Conservation (phyloP, 345 rosid genomes). For the Eucalyptus erythrocorys region DNA sequence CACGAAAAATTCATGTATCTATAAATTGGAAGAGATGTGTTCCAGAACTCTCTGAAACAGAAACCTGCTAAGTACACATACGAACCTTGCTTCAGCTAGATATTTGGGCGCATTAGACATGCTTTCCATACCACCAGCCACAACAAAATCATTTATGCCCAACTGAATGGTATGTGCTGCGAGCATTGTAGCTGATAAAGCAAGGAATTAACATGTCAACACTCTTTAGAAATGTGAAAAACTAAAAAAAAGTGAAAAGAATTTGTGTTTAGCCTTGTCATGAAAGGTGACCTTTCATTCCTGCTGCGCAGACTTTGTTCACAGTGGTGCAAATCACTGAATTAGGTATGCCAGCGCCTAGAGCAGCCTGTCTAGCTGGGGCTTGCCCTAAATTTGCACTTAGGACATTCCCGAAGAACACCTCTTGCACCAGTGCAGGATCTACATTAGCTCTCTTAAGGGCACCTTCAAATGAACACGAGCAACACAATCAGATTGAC, state of each 20-base stretch:
- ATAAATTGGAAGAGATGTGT: not conserved
- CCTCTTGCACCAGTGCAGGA: conserved; percentile 88
- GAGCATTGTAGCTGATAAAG: conserved; percentile 62
- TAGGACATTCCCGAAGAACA: conserved; percentile 88
- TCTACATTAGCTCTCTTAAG: conserved; percentile 75
- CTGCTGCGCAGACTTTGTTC: conserved; percentile 92
- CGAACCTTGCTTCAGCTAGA: conserved; percentile 73
- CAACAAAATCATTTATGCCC: conserved; percentile 76
- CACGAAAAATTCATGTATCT: not conserved
- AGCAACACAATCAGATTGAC: not conserved
- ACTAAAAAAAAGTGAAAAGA: not conserved
- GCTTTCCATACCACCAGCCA: conserved; percentile 98
- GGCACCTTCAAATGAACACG: conserved; percentile 32
- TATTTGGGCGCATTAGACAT: conserved; percentile 97
- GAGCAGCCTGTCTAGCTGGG: conserved; percentile 96
- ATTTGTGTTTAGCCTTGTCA: not conserved
- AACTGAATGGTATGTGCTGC: conserved; percentile 79
- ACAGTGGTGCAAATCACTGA: conserved; percentile 85
- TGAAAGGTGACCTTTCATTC: conserved; percentile 65
- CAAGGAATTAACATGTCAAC: not conserved
- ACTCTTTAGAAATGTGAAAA: not conserved
- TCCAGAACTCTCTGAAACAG: not conserved
- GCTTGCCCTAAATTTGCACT: conserved; percentile 97
- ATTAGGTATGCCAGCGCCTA: conserved; percentile 87
- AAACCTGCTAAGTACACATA: not conserved